Percentiles rank a stretch among this genome's conserved stretches.
Conservation (phyloP, 2,329 filamentous ascomycete genomes). For the Fusarium tanahbumbuense region DNA sequence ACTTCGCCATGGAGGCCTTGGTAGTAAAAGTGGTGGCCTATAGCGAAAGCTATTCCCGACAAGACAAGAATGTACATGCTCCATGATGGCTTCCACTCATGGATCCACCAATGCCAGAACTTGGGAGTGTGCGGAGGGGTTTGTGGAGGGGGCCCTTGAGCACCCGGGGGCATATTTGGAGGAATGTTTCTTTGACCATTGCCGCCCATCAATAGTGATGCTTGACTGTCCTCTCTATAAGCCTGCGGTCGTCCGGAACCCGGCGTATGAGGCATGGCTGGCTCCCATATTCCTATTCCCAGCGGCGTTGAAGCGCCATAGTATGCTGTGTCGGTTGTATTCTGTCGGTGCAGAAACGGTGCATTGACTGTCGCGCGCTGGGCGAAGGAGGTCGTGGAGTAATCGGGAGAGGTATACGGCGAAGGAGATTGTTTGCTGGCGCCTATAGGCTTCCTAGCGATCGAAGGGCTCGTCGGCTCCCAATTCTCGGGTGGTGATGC, state of each 20-base stretch:
- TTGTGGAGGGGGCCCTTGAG: not conserved
- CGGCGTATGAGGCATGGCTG: constrained; percentile 11
- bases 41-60: constrained; percentile 39
- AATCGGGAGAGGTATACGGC: constrained; percentile 27
- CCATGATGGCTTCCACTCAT: constrained; percentile 41
- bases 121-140: not conserved
- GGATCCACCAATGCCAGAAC: constrained; percentile 30
- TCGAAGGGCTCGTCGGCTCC: constrained; percentile 34
- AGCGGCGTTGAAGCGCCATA: constrained; percentile 32
- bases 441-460: constrained; percentile 32
- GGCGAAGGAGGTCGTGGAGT: constrained; percentile 16
- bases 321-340: constrained; percentile 26
- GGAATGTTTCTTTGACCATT: constrained; percentile 2
- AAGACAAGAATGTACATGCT: constrained; percentile 43
- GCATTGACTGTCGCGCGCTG: constrained; percentile 15
- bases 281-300: constrained; percentile 39
- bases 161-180: constrained; percentile 6
- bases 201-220: constrained; percentile 27
- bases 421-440: constrained; percentile 5
- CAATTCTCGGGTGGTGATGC: constrained; percentile 28
- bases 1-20: constrained; percentile 28
- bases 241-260: constrained; percentile 21
- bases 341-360: constrained; percentile 27
- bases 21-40: constrained; percentile 45
- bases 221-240: constrained; percentile 31